Base-by-base conservation (phyloP, 371 early-diverging fungal species). In the Mucor lusitanicus region DNA sequence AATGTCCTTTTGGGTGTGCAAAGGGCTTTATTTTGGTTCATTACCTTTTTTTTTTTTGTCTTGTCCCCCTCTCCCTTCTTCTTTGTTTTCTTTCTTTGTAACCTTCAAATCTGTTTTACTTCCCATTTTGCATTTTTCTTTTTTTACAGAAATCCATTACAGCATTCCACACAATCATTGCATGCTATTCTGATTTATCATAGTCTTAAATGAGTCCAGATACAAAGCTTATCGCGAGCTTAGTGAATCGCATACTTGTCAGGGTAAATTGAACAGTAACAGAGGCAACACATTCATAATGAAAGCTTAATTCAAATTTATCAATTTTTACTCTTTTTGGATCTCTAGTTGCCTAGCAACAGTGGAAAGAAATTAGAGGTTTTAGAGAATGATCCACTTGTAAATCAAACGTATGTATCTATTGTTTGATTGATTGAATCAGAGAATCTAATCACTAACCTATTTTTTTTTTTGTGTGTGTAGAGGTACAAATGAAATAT, bases 351-450 rank as follows among this genome's bases (percentile, higher is more conserved):
- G 50, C 88, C 90, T 25, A 82, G 78, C 59, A 84, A 88, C 59
- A 84, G 76, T 46, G 85, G 88, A 35, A 78, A 83, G 28, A 74
- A 75, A 57, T 71, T 87, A 28, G 87, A 87, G 56, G 74, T 74
- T 9, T 68, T 88, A 64, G 87, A 88, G 68, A 74, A 78, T 69
- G 88, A 90, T 80, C 87, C 88, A 32, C 76, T 88, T 35, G 79
- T 90, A 61, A 81, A 85, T 71, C 88, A 88, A 74, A 88, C 86
- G 71, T 76, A 68, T 67, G 66, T 48, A 21, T 7, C 50, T 19
- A 8, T 21, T 21, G 11, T 21, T 21, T 44, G 27, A 33, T 12
- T 62, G 11, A 8, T 12, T 62, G n/a, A 8, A 50, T 30, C 28
- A 19, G 23, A 13, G 15, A 53, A 53, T 27, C 25, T 27, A 25